Evolutionary conservation across 2,329 filamentous ascomycete species (phyloP).

Genomic region (Colletotrichum cordylinicola): DNA sequence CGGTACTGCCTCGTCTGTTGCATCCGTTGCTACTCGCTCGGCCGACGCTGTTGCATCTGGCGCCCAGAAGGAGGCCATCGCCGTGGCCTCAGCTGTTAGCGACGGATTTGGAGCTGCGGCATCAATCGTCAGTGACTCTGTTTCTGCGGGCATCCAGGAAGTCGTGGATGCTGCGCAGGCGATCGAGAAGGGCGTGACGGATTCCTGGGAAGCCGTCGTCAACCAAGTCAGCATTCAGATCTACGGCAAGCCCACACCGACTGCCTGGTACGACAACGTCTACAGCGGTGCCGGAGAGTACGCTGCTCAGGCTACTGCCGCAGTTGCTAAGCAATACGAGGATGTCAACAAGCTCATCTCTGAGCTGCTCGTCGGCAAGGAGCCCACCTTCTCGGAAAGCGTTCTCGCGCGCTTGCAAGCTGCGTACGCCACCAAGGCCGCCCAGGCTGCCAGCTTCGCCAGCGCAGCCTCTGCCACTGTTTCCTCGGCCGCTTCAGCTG

Average conservation of each 20-base stretch:
- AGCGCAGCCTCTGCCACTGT: conserved; percentile 36
- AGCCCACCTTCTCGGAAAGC: conserved; percentile 82
- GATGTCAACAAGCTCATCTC: conserved; percentile 76
- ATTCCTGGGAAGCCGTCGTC: conserved; percentile 51
- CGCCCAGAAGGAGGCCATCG: conserved; percentile 57
- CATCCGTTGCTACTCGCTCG: conserved; percentile 53
- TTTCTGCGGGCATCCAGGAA: conserved; percentile 28
- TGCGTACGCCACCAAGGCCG: conserved; percentile 72
- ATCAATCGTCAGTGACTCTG: conserved; percentile 41
- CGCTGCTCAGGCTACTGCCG: conserved; percentile 63
- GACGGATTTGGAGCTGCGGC: conserved; percentile 43
- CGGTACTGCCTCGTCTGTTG: conserved; percentile 50
- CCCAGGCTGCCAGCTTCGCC: conserved; percentile 53
- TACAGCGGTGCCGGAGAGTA: conserved; percentile 59
- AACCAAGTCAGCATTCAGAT: conserved; percentile 71
- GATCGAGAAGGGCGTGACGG: conserved; percentile 42
- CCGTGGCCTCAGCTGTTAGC: conserved; percentile 50
- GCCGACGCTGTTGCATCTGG: conserved; percentile 50
- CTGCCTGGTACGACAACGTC: conserved; percentile 59
- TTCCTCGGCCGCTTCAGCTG: conserved; percentile 25
- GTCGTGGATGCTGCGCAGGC: conserved; percentile 51
- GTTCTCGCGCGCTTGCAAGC: conserved; percentile 75
- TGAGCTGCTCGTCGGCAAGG: conserved; percentile 78
- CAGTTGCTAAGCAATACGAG: conserved; percentile 64
- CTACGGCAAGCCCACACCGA: conserved; percentile 69